These are phyloP conservation scores for Trichoderma sp. DNA, from an alignment of 2,329 filamentous ascomycete genomes.

Conservation along the genomic window DNA sequence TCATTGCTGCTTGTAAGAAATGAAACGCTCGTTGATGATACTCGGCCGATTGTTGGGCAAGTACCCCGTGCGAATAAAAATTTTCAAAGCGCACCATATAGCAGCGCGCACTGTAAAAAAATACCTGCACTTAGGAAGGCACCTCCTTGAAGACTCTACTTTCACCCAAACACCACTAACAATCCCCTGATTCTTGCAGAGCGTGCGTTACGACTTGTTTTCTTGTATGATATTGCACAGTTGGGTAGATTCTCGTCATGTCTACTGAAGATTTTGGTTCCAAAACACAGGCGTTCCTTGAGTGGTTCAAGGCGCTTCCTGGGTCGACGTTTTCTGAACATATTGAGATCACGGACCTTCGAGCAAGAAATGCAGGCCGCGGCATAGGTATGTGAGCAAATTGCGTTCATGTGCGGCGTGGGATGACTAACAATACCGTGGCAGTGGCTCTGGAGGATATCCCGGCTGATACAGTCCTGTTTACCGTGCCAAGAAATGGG, in stretches of 20 bases:
- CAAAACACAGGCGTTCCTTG: slow-evolving; percentile 46
- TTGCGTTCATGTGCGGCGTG: not conserved
- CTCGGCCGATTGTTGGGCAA: not conserved
- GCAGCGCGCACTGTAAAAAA: not conserved
- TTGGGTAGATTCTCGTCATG: slow-evolving; percentile 4
- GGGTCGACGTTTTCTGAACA: slow-evolving; percentile 53
- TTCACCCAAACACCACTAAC: not conserved
- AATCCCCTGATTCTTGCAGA: not conserved
- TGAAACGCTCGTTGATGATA: not conserved
- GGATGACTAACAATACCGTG: slow-evolving; percentile 6
- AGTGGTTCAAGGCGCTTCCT: slow-evolving; percentile 53
- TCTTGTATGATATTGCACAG: not conserved
- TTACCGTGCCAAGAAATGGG: slow-evolving; percentile 70
- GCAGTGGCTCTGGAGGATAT: slow-evolving; percentile 71
- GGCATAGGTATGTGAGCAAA: slow-evolving; percentile 48
- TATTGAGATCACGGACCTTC: slow-evolving; percentile 53
- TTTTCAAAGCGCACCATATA: not conserved
- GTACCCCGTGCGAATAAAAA: not conserved
- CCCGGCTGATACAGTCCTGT: slow-evolving; percentile 70
- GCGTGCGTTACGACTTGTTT: not conserved
- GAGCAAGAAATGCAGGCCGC: slow-evolving; percentile 50
- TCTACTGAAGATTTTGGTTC: slow-evolving; percentile 39
- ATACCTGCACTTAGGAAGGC: not conserved
- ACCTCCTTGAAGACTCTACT: not conserved
- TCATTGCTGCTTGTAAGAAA: not conserved